Evolutionary conservation across 2,329 filamentous ascomycete genomes (phyloP).

Genomic region (Dothistroma septosporum): DNA sequence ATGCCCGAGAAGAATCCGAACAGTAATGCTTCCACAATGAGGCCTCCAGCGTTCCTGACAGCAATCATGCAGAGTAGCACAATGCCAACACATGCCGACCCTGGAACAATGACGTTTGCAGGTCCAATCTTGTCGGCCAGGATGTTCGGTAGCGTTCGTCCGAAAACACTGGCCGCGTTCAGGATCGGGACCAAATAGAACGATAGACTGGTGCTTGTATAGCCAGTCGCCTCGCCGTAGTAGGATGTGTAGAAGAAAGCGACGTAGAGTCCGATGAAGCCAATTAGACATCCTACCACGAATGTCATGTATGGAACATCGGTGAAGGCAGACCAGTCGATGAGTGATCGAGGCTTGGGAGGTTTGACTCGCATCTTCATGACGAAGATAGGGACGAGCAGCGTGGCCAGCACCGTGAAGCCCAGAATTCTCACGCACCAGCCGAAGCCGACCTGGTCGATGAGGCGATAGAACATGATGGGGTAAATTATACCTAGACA

Average conservation of each 20-base stretch:
- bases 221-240: constrained; percentile 33
- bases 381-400: constrained; percentile 30
- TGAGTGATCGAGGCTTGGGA: constrained; percentile 34
- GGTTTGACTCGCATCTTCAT: constrained; percentile 38
- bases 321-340: constrained; percentile 40
- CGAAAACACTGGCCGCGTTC: constrained; percentile 41
- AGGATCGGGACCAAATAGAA: constrained; percentile 45
- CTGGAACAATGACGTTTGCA: constrained; percentile 36
- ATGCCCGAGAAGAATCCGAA: constrained; percentile 45
- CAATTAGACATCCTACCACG: constrained; percentile 33
- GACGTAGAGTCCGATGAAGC: constrained; percentile 41
- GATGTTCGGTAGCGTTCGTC: constrained; percentile 39
- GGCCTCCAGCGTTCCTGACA: constrained; percentile 32
- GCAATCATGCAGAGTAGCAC: constrained; percentile 38
- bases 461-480: constrained; percentile 35
- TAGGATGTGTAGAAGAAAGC: constrained; percentile 32
- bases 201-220: constrained; percentile 33
- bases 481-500: constrained; percentile 34
- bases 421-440: constrained; percentile 33
- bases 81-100: constrained; percentile 27
- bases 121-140: constrained; percentile 39
- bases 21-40: constrained; percentile 37
- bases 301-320: constrained; percentile 40
- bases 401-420: constrained; percentile 33
- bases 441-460: constrained; percentile 30